Evolutionary conservation across 2,329 filamentous ascomycete genomes (phyloP).

Genomic region (Knufia fluminis): DNA sequence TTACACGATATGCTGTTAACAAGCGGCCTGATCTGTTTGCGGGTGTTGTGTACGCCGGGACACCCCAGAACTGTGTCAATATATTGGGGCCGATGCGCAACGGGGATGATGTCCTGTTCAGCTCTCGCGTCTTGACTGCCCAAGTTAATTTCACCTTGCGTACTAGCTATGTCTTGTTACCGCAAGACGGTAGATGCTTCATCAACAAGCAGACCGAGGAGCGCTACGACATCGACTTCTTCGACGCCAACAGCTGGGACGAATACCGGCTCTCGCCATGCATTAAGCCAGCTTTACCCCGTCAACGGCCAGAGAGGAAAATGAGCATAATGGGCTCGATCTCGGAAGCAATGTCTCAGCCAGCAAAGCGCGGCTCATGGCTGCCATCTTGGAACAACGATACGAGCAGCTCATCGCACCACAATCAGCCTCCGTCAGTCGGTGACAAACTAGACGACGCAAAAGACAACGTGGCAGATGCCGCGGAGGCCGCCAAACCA

Average conservation of each 20-base stretch:
- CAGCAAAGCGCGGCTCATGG: slow-evolving; percentile 10
- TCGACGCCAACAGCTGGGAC: slow-evolving; percentile 68
- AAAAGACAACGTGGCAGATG: slow-evolving; percentile 24
- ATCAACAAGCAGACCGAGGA: slow-evolving; percentile 73
- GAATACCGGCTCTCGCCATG: slow-evolving; percentile 71
- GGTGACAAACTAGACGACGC: slow-evolving; percentile 8
- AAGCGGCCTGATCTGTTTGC: slow-evolving; percentile 73
- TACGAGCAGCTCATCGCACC: slow-evolving; percentile 1
- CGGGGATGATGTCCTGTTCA: slow-evolving; percentile 84
- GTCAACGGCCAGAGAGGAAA: slow-evolving; percentile 26
- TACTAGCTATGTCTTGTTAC: slow-evolving; percentile 75
- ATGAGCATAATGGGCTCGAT: slow-evolving; percentile 38
- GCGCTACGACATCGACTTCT: slow-evolving; percentile 76
- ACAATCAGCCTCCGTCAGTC: neutral
- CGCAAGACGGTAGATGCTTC: slow-evolving; percentile 80
- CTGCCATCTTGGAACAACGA: slow-evolving; percentile 15
- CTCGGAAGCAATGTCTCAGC: slow-evolving; percentile 25
- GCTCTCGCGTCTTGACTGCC: slow-evolving; percentile 79
- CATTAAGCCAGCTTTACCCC: slow-evolving; percentile 57
- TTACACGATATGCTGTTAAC: slow-evolving; percentile 82
- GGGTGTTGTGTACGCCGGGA: slow-evolving; percentile 76
- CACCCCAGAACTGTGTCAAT: slow-evolving; percentile 79
- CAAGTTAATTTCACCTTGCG: slow-evolving; percentile 89
- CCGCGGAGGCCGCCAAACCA: slow-evolving; percentile 13
- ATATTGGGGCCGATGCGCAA: slow-evolving; percentile 83